Conservation (phyloP, 2,329 filamentous ascomycete genomes). For the Gliomastix tumulicola region DNA sequence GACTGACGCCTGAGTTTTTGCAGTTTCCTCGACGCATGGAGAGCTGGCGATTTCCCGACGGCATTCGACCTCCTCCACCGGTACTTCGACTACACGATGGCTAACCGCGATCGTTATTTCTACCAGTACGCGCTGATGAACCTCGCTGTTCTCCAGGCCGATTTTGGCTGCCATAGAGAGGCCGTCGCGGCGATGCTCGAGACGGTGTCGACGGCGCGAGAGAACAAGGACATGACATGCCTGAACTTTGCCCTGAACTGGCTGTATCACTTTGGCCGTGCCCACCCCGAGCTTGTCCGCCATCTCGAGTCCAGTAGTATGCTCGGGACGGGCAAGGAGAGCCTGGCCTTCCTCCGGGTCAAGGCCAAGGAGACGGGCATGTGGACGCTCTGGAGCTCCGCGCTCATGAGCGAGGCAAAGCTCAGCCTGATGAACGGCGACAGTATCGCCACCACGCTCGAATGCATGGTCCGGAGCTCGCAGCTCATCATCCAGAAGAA, state of each 20-base stretch:
- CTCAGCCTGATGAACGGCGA: conserved; percentile 66
- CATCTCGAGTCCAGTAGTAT: conserved; percentile 65
- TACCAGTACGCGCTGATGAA: conserved; percentile 96
- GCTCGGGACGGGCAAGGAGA: conserved; percentile 73
- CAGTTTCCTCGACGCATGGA: conserved; percentile 88
- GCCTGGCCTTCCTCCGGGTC: conserved; percentile 72
- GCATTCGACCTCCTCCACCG: conserved; percentile 88
- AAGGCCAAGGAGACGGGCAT: conserved; percentile 83
- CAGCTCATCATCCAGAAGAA: conserved; percentile 75
- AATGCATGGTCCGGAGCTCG: conserved; percentile 75
- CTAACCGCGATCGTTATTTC: conserved; percentile 72
- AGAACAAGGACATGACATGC: conserved; percentile 87
- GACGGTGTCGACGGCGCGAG: conserved; percentile 86
- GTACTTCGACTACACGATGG: conserved; percentile 96
- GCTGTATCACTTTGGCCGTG: conserved; percentile 90
- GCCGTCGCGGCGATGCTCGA: conserved; percentile 93
- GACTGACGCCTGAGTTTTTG: too few relatives aligned
- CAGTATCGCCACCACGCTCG: conserved; percentile 57
- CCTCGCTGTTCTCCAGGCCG: conserved; percentile 85
- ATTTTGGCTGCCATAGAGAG: conserved; percentile 87
- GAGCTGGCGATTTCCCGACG: conserved; percentile 80
- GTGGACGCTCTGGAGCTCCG: conserved; percentile 78
- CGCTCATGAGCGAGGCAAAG: conserved; percentile 80
- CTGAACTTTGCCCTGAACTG: conserved; percentile 94
- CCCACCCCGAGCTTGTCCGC: conserved; percentile 68